Evolutionary conservation across 306 rosid genomes (phyloP), one percentile per base, ranked within the genome.

Genomic region (Ormosia emarginata): DNA sequence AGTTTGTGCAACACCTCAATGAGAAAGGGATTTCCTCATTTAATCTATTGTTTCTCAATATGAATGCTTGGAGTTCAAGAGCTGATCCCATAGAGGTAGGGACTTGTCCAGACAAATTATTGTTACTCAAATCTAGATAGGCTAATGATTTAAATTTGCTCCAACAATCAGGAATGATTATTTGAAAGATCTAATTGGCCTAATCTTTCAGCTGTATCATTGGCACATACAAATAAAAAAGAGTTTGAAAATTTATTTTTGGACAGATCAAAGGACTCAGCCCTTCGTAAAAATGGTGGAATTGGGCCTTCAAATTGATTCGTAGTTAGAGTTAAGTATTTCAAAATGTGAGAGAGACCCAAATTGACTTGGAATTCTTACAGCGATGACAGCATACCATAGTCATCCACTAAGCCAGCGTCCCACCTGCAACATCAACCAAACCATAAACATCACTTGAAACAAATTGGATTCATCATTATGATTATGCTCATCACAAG

Each of bases 91-190:
- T 0, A 3, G 74, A 64, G 10, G 50, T 0, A 4, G 74, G 74
- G 11, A 65, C 13, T 77, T 17, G 37, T 13, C 66, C 55, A 7
- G 17, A 65, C 9, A 66, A 78, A 52, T 49, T 65, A 14, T 77
- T 77, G 14, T 50, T 52, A 36, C 74, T 65, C 33, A 77, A 17
- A n/a, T 77, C 74, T 7, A 77, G 2, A 7, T 17, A 52, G 2
- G 1, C 29, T 50, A 77, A 77, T 12, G 8, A 37, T 37, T 50
- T 65, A 52, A 77, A 65, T 11, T 7, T 11, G 7, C n/a, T 1
- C 81, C 74, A 76, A 77, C 74, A 65, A 49, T 77, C 10, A 6
- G 66, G 81, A 65, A 15, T 62, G 24, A 76, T 76, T 62, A 10
- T 46, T 14, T 3, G 61, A 76, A 62, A 76, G 6, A 62, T 46